phyloP scores from a whole-genome alignment of 257 asterid genomes.

The Thymus mandschuricus region DNA sequence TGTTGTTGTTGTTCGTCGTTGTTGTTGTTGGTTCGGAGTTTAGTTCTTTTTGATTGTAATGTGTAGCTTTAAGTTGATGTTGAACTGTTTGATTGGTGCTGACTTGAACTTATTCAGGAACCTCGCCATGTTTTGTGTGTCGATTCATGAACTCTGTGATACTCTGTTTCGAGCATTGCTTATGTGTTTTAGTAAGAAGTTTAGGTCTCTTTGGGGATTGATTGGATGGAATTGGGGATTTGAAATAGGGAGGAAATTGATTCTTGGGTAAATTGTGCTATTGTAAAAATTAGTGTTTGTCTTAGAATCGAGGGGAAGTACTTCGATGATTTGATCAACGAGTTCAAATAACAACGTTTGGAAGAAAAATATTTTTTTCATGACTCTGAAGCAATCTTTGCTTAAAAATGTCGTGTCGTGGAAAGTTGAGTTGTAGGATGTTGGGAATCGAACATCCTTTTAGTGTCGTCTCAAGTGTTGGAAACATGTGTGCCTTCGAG shows the following conservation, averaged over 20 bases:
- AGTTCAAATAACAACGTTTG: too few species aligned
- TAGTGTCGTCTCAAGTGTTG: too few species aligned
- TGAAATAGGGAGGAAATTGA: not conserved
- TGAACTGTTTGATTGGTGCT: constrained; percentile 16
- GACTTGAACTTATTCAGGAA: too few species aligned
- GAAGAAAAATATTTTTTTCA: too few species aligned
- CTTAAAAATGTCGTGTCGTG: too few species aligned
- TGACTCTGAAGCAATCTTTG: too few species aligned
- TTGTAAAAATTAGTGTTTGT: not conserved
- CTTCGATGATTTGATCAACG: not conserved
- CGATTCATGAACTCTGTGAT: not conserved
- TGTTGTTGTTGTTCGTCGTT: too few species aligned
- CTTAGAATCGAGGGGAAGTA: not conserved
- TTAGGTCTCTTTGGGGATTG: not conserved
- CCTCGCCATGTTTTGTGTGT: too few species aligned
- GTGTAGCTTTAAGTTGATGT: constrained; percentile 17
- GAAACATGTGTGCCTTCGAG: not conserved
- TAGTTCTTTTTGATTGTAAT: not conserved
- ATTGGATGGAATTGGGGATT: not conserved
- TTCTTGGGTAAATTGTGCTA: not conserved
- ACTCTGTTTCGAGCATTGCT: not conserved
- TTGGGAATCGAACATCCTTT: too few species aligned
- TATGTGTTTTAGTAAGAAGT: not conserved
- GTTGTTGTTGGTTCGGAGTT: too few species aligned
- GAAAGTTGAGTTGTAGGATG: too few species aligned